A percentile compares a stretch with the other conserved stretches of the same genome.
Evolutionary conservation across 2,329 filamentous ascomycete genomes (phyloP).

Genomic region (Bipolaris zeicola): DNA sequence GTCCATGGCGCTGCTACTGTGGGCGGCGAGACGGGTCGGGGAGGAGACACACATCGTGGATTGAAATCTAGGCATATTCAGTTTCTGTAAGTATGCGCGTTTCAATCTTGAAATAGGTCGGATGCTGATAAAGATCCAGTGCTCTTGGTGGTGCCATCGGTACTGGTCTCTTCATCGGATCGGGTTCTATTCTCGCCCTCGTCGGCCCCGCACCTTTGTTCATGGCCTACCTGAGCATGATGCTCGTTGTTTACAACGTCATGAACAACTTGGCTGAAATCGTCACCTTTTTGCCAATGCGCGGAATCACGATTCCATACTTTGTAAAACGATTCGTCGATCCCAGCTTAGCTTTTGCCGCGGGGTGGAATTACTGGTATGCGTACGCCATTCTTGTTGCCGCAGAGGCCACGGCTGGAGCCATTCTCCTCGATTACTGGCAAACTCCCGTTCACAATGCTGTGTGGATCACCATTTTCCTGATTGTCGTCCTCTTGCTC

Average conservation of each 20-base stretch:
- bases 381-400: slow-evolving; percentile 45
- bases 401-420: slow-evolving; percentile 42
- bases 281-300: slow-evolving; percentile 49
- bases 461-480: slow-evolving; percentile 47
- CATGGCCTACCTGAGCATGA: slow-evolving; percentile 48
- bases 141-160: slow-evolving; percentile 64
- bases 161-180: slow-evolving; percentile 47
- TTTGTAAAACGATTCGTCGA: slow-evolving; percentile 55
- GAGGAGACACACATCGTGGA: slow-evolving; percentile 44
- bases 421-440: slow-evolving; percentile 47
- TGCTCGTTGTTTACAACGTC: slow-evolving; percentile 48
- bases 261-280: slow-evolving; percentile 52
- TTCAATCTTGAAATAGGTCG: neutral
- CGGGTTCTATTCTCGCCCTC: slow-evolving; percentile 39
- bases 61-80: slow-evolving; percentile 48
- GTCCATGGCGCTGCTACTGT: slow-evolving; percentile 36
- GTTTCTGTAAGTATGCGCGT: slow-evolving; percentile 35
- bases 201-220: slow-evolving; percentile 45
- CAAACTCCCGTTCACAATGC: slow-evolving; percentile 37
- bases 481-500: slow-evolving; percentile 42
- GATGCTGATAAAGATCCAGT: slow-evolving; percentile 54
- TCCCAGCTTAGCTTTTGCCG: slow-evolving; percentile 48
- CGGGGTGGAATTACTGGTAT: slow-evolving; percentile 37
- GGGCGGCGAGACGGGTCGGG: slow-evolving; percentile 34
- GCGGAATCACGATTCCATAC: slow-evolving; percentile 46